A percentile compares a stretch with the other conserved stretches of the same genome.
Conservation (phyloP, 2,329 filamentous ascomycete genomes). For the Alternaria conjuncta region DNA sequence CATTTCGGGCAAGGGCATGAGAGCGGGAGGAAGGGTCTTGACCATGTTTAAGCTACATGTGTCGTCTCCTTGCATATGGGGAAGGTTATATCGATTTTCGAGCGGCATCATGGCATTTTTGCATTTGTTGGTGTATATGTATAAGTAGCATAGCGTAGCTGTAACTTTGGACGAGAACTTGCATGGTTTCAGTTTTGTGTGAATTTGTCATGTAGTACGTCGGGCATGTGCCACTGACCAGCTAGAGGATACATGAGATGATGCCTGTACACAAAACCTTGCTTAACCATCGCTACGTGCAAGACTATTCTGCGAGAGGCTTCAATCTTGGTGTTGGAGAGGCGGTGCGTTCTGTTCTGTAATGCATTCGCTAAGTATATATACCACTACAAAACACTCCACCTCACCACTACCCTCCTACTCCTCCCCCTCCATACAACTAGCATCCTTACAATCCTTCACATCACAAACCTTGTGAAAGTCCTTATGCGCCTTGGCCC, state of each 20-base stretch:
- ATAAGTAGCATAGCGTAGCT: neutral
- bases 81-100: neutral
- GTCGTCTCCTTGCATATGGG: constrained; percentile 8
- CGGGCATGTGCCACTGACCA: no score
- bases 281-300: no score
- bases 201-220: neutral
- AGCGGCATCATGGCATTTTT: neutral
- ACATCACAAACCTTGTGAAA: constrained; percentile 40
- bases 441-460: constrained; percentile 19
- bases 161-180: neutral
- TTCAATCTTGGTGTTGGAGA: no score
- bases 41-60: constrained; percentile 8
- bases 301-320: no score
- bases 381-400: neutral
- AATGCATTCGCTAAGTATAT: neutral
- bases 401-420: neutral
- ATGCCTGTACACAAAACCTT: no score
- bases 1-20: neutral
- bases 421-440: neutral
- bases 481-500: constrained; percentile 44
- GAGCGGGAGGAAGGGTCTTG: neutral
- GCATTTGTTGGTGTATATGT: neutral
- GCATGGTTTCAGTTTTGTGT: neutral
- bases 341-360: neutral
- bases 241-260: no score